These are phyloP conservation scores for Geranium incanum DNA, from an alignment of 441 rosid genomes.

Conservation along the genomic window DNA sequence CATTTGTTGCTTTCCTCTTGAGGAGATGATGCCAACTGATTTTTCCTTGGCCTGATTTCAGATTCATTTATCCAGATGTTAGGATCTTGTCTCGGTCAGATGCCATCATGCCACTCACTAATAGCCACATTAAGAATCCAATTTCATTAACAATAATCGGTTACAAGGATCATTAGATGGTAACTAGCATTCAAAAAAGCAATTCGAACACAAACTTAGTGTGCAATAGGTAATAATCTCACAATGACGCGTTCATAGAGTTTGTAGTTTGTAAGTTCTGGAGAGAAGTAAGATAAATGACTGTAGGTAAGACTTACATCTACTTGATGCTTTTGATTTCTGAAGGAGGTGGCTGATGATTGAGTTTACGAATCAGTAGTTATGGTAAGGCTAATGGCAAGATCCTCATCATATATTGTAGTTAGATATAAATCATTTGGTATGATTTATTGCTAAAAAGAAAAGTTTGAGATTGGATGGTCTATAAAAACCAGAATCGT, in stretches of 20 bases:
- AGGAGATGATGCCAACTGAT: background rate
- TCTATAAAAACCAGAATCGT: background rate
- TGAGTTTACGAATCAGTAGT: background rate
- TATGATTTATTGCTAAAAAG: no score
- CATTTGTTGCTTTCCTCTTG: background rate
- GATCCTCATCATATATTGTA: no score
- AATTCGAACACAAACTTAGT: background rate
- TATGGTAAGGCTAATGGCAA: background rate
- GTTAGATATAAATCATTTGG: no score
- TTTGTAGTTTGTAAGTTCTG: background rate
- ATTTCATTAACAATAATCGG: background rate
- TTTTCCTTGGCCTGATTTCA: background rate
- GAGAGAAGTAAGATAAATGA: background rate
- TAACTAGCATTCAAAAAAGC: background rate
- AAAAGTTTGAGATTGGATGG: background rate
- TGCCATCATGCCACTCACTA: background rate
- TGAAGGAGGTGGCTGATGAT: background rate
- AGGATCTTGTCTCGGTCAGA: constrained; percentile 5
- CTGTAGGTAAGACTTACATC: background rate
- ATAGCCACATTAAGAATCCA: background rate
- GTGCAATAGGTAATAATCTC: background rate
- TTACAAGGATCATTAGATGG: background rate
- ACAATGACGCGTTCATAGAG: background rate
- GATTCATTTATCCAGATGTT: background rate
- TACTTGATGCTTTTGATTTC: background rate